Evolutionary conservation across 1,284 basidiomycete genomes (phyloP).

Genomic region (Malassezia japonica): DNA sequence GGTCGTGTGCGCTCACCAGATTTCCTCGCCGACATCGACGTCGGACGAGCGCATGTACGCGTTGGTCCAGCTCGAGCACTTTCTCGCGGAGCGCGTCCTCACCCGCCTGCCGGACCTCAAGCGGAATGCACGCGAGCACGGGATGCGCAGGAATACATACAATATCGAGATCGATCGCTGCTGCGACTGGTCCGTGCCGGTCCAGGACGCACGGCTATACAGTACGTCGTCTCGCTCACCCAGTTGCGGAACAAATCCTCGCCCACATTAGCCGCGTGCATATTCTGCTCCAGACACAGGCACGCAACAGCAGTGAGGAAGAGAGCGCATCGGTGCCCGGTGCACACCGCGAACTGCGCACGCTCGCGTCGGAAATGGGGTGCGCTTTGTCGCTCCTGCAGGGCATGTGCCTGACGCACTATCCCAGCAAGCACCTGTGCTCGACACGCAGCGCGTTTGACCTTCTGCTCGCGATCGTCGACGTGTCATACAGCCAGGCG

Average conservation of each 20-base stretch:
- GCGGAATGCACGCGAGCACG: slow-evolving; percentile 4
- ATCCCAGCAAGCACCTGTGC: slow-evolving; percentile 12
- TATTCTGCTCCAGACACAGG: neutral
- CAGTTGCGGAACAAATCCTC: slow-evolving; percentile 12
- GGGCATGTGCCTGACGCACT: slow-evolving; percentile 15
- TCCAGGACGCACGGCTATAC: neutral
- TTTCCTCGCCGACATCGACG: neutral
- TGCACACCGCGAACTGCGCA: neutral
- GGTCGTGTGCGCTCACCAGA: neutral
- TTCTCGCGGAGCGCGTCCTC: slow-evolving; percentile 12
- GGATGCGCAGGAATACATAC: slow-evolving; percentile 3
- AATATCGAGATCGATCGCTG: slow-evolving; percentile 4
- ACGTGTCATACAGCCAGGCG: slow-evolving; percentile 4
- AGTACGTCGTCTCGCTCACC: neutral
- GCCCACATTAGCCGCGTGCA: slow-evolving; percentile 10
- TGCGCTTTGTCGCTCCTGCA: slow-evolving; percentile 16
- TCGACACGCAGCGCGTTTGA: slow-evolving; percentile 10
- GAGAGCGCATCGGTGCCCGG: neutral
- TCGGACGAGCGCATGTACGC: slow-evolving; percentile 17
- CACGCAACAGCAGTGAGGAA: neutral
- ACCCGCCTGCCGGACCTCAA: slow-evolving; percentile 1
- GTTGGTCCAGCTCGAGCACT: slow-evolving; percentile 17
- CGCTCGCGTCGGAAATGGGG: slow-evolving; percentile 13
- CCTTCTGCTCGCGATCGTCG: slow-evolving; percentile 8
- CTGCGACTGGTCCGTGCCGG: slow-evolving; percentile 11